Evolutionary conservation across 2,329 filamentous ascomycete species (phyloP).

Genomic region (Arthroderma sp.): DNA sequence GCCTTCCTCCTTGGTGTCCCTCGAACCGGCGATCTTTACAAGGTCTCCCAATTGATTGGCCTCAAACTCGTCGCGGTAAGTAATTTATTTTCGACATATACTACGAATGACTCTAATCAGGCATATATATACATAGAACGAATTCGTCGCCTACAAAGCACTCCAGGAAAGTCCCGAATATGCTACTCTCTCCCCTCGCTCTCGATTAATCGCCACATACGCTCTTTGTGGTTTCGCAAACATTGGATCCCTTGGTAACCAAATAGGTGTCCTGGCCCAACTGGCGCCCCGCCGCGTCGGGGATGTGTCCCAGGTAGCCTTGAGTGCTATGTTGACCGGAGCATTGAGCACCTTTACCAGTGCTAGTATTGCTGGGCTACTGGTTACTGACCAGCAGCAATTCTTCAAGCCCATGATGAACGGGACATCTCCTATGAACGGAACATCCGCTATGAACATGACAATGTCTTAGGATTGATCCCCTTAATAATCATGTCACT

Average conservation of each 20-base stretch:
- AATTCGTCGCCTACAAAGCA: conserved; percentile 59
- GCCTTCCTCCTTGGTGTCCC: conserved; percentile 73
- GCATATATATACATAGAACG: conserved; percentile 42
- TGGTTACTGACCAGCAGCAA: conserved; percentile 45
- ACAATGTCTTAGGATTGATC: neutral
- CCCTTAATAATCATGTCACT: neutral
- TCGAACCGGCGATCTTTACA: conserved; percentile 51
- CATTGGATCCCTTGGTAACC: conserved; percentile 74
- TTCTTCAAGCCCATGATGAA: conserved; percentile 3
- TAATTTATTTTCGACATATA: conserved; percentile 14
- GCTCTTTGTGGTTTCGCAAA: conserved; percentile 74
- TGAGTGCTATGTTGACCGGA: conserved; percentile 67
- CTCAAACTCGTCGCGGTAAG: conserved; percentile 65
- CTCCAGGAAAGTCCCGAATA: conserved; percentile 46
- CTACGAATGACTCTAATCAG: conserved; percentile 10
- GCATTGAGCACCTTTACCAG: conserved; percentile 68
- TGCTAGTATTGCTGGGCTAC: conserved; percentile 64
- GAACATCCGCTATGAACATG: neutral
- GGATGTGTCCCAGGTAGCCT: conserved; percentile 61
- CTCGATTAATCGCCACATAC: conserved; percentile 72
- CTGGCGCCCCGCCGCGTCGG: conserved; percentile 61
- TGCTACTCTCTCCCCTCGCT: conserved; percentile 52
- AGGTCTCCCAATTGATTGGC: conserved; percentile 67
- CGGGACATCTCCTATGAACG: neutral
- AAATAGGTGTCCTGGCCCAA: conserved; percentile 78